Percentiles rank a stretch among this genome's conserved stretches.
Conservation (phyloP, 2,329 filamentous ascomycete genomes). For the Lachnellula cervina region DNA sequence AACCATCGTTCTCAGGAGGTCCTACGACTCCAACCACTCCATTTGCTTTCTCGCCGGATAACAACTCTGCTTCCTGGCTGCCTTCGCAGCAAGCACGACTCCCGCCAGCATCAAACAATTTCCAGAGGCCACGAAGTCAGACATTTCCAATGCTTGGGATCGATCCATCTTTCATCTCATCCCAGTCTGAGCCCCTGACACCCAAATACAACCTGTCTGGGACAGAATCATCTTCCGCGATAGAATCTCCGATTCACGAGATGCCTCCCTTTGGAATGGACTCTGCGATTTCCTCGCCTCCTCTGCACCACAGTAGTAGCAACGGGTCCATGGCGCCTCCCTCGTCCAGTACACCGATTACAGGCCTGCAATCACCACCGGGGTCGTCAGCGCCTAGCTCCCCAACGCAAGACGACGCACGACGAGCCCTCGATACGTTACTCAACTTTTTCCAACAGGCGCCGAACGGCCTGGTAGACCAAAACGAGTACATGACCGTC, state of each 20-base stretch:
- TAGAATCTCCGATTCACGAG: slow-evolving; percentile 48
- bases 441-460: slow-evolving; percentile 74
- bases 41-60: slow-evolving; percentile 71
- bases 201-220: slow-evolving; percentile 43
- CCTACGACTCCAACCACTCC: slow-evolving; percentile 70
- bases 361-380: slow-evolving; percentile 38
- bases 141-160: slow-evolving; percentile 73
- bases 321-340: slow-evolving; percentile 43
- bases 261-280: slow-evolving; percentile 34
- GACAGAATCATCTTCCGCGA: slow-evolving; percentile 37
- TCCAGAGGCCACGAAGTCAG: slow-evolving; percentile 77
- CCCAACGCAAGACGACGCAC: slow-evolving; percentile 80
- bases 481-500: slow-evolving; percentile 72
- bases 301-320: slow-evolving; percentile 48
- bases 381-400: slow-evolving; percentile 55
- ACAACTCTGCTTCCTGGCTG: slow-evolving; percentile 62
- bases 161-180: slow-evolving; percentile 48
- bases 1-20: slow-evolving; percentile 65
- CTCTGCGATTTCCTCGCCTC: slow-evolving; percentile 37
- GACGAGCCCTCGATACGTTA: slow-evolving; percentile 74
- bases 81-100: slow-evolving; percentile 46
- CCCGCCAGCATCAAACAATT: slow-evolving; percentile 39
- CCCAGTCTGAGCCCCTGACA: slow-evolving; percentile 47
- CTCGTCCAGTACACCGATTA: slow-evolving; percentile 33
- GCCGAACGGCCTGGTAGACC: slow-evolving; percentile 61